Conservation (phyloP, 2,329 filamentous ascomycete species). For the Sclerotinia minor region DNA sequence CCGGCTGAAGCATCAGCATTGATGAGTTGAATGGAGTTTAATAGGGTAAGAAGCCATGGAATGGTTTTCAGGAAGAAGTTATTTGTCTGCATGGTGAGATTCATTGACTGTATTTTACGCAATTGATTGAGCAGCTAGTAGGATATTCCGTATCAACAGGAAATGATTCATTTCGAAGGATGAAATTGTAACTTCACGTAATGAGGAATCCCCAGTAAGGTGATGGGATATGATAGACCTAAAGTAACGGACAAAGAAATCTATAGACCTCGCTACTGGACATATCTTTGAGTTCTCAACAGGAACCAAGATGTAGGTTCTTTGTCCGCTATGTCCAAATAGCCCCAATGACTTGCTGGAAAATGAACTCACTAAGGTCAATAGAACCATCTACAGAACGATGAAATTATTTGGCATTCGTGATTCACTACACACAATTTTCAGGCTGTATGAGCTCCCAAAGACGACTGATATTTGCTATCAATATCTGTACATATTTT, state of each 20-base stretch:
- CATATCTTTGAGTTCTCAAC: background rate
- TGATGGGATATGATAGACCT: background rate
- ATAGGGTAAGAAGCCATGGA: slow-evolving; percentile 5
- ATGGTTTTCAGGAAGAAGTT: background rate
- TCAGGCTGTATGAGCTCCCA: background rate
- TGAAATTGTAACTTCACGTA: background rate
- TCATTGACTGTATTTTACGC: background rate
- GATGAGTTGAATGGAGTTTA: background rate
- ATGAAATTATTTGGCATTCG: background rate
- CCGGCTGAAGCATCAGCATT: background rate
- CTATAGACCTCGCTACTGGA: background rate
- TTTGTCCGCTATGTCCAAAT: background rate
- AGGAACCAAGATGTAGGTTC: background rate
- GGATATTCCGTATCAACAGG: background rate
- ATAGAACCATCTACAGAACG: background rate
- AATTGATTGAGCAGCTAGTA: background rate
- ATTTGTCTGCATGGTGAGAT: slow-evolving; percentile 4
- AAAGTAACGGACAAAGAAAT: background rate
- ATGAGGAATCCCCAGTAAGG: too few relatives aligned
- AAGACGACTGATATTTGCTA: background rate
- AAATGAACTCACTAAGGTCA: background rate
- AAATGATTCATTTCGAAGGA: background rate
- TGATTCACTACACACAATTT: background rate
- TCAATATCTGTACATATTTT: too few relatives aligned
- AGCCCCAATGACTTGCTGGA: too few relatives aligned